phyloP scores from a whole-genome alignment of 2,329 filamentous ascomycete species.

The Aureobasidium namibiae region DNA sequence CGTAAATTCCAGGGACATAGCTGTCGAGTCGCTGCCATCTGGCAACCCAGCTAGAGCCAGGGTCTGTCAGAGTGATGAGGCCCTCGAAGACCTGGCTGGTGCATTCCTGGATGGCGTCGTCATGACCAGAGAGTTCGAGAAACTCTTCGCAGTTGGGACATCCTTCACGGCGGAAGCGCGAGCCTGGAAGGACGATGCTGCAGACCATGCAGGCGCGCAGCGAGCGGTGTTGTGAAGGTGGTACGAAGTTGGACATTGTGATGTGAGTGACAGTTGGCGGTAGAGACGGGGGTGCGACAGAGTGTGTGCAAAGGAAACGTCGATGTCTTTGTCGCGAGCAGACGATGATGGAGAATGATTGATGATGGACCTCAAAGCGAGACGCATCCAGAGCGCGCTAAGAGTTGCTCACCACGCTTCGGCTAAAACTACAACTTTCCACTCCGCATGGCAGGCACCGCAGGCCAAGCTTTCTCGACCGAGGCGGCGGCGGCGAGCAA shows the following conservation, averaged over 20 bases:
- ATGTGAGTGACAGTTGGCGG: not conserved
- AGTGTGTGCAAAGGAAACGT: not conserved
- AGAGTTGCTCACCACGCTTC: not conserved
- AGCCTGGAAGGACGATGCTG: slow-evolving; percentile 72
- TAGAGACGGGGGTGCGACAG: not conserved
- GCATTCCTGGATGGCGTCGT: slow-evolving; percentile 79
- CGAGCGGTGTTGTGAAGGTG: slow-evolving; percentile 69
- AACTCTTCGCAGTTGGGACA: slow-evolving; percentile 97
- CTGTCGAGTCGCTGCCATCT: slow-evolving; percentile 87
- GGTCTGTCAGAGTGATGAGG: slow-evolving; percentile 75
- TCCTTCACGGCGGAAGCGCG: slow-evolving; percentile 80
- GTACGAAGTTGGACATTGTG: slow-evolving; percentile 56
- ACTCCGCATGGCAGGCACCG: not conserved
- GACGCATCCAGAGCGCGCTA: not conserved
- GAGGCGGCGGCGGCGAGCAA: not conserved
- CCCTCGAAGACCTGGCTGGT: slow-evolving; percentile 96
- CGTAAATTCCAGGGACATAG: slow-evolving; percentile 85
- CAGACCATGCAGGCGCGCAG: slow-evolving; percentile 98
- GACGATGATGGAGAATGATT: not conserved
- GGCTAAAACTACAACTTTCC: not conserved
- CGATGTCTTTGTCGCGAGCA: not conserved
- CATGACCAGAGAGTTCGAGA: slow-evolving; percentile 68
- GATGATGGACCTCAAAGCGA: not conserved
- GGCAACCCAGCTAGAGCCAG: slow-evolving; percentile 85
- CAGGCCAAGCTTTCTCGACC: slow-evolving; percentile 2